A percentile compares a stretch with the other conserved stretches of the same genome.
These are phyloP conservation scores for Pulveroboletus ravenelii DNA, from an alignment of 768 basidiomycete genomes.

Conservation along the genomic window DNA sequence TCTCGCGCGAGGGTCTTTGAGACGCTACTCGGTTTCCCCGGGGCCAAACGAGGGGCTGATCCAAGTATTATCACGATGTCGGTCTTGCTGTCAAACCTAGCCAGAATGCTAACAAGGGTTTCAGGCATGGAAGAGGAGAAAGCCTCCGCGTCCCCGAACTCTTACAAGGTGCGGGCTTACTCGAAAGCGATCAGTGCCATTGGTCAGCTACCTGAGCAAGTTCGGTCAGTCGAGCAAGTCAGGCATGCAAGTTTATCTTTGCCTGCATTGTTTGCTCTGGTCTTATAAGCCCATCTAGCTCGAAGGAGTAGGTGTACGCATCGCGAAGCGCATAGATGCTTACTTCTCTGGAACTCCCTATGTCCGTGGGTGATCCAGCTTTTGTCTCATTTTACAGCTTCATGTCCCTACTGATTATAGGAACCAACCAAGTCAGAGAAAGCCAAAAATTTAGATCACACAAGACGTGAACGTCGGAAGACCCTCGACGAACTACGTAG, in stretches of 20 bases:
- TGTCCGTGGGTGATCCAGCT: conserved; percentile 31
- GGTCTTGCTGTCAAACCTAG: conserved; percentile 8
- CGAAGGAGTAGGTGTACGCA: conserved; percentile 36
- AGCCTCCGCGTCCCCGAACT: conserved; percentile 32
- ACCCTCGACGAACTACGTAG: conserved; percentile 26
- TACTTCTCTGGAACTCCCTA: conserved; percentile 31
- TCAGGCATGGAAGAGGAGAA: conserved; percentile 43
- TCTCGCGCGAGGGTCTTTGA: conserved; percentile 6
- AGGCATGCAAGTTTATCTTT: conserved; percentile 16
- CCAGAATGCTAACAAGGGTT: neutral
- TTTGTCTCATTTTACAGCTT: conserved; percentile 1
- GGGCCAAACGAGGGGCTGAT: conserved; percentile 37
- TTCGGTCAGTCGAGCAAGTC: conserved; percentile 42
- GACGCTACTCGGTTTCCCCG: conserved; percentile 14
- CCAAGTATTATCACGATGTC: conserved; percentile 41
- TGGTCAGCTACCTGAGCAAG: conserved; percentile 36
- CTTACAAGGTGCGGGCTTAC: conserved; percentile 49
- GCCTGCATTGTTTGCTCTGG: neutral
- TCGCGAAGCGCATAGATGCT: conserved; percentile 43
- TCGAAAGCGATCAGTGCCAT: conserved; percentile 44
- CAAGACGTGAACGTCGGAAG: conserved; percentile 6
- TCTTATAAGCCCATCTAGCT: conserved; percentile 23
- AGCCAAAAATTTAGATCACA: neutral
- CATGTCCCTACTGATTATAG: conserved; percentile 7
- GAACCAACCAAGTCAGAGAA: conserved; percentile 9